Evolutionary conservation across 2,329 filamentous ascomycete genomes (phyloP), one percentile per base, ranked within the genome.

Genomic region (Acrocalymma vagum): DNA sequence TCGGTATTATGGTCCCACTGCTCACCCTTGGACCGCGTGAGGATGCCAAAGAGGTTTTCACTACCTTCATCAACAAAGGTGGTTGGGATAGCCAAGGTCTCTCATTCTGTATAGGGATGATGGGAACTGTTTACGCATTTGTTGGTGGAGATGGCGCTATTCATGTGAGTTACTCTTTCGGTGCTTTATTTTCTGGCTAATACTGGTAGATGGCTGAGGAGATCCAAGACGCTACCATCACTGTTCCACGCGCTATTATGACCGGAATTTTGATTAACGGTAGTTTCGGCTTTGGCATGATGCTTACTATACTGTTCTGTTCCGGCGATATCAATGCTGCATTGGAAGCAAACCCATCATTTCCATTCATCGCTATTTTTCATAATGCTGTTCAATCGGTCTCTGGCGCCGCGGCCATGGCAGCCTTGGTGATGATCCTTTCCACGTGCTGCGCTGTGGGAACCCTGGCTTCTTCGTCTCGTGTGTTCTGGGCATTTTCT

Each of bases 1-100:
- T 78, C 38, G 74, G 68, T 3, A 70, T 78, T 32, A 54, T 79
- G 14, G 71, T 77, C 13, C 63, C 72, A 2, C 56, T 78, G 6
- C 68, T 69, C 47, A 63, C 68, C 1, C 62, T 74, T 49, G 69
- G 68, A 2, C 67, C 69, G 2, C 64, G 63, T 16, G 61, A 57
- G 9, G 51, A 57, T 9, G 51, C 68, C 1, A 39, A 62, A 13
- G 63, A 68, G 1, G 73, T 76, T 0, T 76, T 78, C 40, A 65
- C 69, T 3, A 45, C 67, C 0, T 78, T 78, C 45, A 50, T 62
- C 13, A 76, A 79, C 38, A 35, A 53, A n/a, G 75, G 74, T 3
- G 68, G 61, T 4, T 78, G 72, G 67, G 49, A 60, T 1, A 70
- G 50, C 9, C 58, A 69, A 23, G 72, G 69, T 3, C 55, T 77